phyloP scores from a whole-genome alignment of 2,329 filamentous ascomycete species.

The Talaromyces piceae region DNA sequence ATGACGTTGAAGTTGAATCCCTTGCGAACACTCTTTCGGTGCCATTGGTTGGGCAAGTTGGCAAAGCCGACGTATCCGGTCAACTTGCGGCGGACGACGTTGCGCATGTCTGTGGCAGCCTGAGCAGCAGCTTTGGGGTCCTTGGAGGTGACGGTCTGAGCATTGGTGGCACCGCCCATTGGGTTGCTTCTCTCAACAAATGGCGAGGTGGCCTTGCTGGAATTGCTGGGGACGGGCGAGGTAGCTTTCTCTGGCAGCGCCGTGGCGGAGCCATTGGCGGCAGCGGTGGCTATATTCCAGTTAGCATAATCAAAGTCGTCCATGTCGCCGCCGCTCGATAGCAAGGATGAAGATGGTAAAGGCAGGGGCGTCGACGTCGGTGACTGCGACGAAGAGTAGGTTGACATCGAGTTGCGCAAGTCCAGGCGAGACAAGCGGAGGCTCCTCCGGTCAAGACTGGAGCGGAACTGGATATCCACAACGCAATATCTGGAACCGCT shows the following conservation, averaged over 20 bases:
- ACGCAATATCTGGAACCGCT: constrained; percentile 10
- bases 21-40: constrained; percentile 99
- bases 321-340: constrained; percentile 12
- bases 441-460: constrained; percentile 6
- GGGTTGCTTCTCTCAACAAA: constrained; percentile 53
- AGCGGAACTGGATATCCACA: constrained; percentile 8
- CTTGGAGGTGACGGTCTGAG: constrained; percentile 57
- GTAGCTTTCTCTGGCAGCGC: constrained; percentile 9
- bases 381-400: background rate
- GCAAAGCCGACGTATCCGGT: constrained; percentile 98
- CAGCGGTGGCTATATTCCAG: constrained; percentile 19
- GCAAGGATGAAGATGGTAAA: constrained; percentile 8
- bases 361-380: constrained; percentile 1
- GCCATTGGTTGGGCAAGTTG: constrained; percentile 99
- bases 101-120: constrained; percentile 65
- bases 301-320: constrained; percentile 19
- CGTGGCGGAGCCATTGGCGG: constrained; percentile 17
- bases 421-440: constrained; percentile 3
- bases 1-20: constrained; percentile 99
- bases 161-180: constrained; percentile 45
- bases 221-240: constrained; percentile 26
- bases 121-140: constrained; percentile 52
- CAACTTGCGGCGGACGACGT: constrained; percentile 96
- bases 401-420: background rate
- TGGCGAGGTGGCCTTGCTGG: constrained; percentile 48